Evolutionary conservation across 2,329 filamentous ascomycete genomes (phyloP).

Genomic region (Xylaria sp.): DNA sequence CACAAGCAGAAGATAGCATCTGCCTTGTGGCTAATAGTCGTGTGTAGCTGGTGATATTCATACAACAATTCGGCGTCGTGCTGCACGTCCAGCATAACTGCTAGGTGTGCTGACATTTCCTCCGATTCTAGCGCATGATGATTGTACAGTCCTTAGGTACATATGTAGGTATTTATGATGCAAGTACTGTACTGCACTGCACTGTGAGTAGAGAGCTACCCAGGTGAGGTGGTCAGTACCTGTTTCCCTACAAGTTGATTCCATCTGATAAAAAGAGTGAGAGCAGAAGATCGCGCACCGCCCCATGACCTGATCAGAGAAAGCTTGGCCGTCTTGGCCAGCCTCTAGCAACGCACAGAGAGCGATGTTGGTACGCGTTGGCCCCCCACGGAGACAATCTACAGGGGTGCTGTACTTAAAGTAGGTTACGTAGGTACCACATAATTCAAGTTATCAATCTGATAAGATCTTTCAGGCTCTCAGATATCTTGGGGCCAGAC

Average conservation of each 20-base stretch:
- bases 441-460: constrained; percentile 40
- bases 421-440: no score
- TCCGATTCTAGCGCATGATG: not conserved
- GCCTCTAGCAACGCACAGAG: not conserved
- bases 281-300: not conserved
- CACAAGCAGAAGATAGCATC: constrained; percentile 60
- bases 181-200: no score
- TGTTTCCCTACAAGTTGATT: no score
- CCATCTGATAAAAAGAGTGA: not conserved
- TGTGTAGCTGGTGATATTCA: constrained; percentile 56
- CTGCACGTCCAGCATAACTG: constrained; percentile 32
- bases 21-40: constrained; percentile 48
- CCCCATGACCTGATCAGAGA: not conserved
- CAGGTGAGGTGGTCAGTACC: no score
- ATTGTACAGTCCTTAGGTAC: not conserved
- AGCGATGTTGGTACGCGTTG: constrained; percentile 17
- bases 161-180: no score
- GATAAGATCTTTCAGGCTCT: constrained; percentile 42
- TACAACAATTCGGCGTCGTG: constrained; percentile 54
- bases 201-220: no score
- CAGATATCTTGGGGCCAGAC: not conserved
- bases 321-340: not conserved
- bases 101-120: constrained; percentile 10
- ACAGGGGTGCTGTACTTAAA: no score
- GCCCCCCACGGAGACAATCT: constrained; percentile 22